These are phyloP conservation scores for Reticulascus tulasneorum DNA, from an alignment of 2,329 filamentous ascomycete genomes.

Conservation along the genomic window DNA sequence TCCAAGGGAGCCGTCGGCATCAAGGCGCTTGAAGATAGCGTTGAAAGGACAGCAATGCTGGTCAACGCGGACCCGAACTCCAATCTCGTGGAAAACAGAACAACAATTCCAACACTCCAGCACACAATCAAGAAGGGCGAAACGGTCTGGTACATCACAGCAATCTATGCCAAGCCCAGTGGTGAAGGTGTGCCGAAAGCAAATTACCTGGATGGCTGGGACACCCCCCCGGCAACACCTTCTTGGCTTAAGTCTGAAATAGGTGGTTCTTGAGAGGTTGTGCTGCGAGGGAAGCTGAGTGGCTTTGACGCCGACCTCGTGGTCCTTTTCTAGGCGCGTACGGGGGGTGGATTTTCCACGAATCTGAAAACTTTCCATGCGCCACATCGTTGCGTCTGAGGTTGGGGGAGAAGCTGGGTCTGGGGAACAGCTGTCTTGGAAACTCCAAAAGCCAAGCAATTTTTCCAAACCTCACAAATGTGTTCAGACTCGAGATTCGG, in stretches of 20 bases:
- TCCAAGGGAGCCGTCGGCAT: conserved; percentile 55
- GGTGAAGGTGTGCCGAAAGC: conserved; percentile 46
- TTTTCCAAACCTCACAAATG: too few relatives aligned
- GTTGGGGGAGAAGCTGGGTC: too few relatives aligned
- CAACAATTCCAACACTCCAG: conserved; percentile 66
- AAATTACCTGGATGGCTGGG: conserved; percentile 59
- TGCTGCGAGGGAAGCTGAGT: not conserved
- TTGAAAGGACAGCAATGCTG: conserved; percentile 54
- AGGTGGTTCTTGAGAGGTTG: conserved; percentile 14
- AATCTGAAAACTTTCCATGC: not conserved
- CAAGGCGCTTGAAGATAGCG: conserved; percentile 48
- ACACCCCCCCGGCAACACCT: conserved; percentile 53
- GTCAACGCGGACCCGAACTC: conserved; percentile 77
- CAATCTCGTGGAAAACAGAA: conserved; percentile 69
- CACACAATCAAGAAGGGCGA: conserved; percentile 55
- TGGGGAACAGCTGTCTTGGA: too few relatives aligned
- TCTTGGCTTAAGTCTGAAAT: conserved; percentile 57
- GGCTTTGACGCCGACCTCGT: not conserved
- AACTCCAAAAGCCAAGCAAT: too few relatives aligned
- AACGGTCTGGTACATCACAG: conserved; percentile 64
- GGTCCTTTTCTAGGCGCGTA: not conserved
- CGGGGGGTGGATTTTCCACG: conserved; percentile 5
- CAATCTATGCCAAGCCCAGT: conserved; percentile 65
- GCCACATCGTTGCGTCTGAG: too few relatives aligned
- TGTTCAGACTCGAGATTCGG: too few relatives aligned